Percentiles rank a stretch among this genome's conserved stretches.
Evolutionary conservation across 345 rosid species (phyloP).

Genomic region (Rhodamnia argentea): DNA sequence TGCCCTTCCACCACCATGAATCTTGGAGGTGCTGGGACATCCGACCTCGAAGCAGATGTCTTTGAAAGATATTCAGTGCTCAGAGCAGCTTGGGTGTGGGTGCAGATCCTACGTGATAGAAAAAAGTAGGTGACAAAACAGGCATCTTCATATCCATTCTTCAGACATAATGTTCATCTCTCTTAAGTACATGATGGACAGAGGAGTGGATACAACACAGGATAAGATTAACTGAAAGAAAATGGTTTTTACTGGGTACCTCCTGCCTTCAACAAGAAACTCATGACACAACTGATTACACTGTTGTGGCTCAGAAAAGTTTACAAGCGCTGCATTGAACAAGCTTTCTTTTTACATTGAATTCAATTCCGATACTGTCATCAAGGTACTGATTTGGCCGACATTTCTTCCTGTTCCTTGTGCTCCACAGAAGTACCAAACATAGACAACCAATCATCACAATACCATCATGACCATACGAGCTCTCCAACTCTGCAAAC

Average conservation of each 20-base stretch:
- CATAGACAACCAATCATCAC: neutral
- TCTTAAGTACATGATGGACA: too few relatives aligned
- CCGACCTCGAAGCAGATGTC: constrained; percentile 22
- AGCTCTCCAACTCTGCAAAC: neutral
- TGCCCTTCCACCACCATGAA: constrained; percentile 53
- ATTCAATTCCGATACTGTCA: neutral
- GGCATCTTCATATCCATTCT: too few relatives aligned
- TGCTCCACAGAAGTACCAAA: neutral
- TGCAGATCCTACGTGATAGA: neutral
- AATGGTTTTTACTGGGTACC: neutral
- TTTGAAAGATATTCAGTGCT: neutral
- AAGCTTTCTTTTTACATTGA: neutral
- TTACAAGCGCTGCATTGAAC: neutral
- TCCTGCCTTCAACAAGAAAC: neutral
- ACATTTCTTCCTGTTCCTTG: neutral
- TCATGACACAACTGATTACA: neutral
- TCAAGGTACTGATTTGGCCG: too few relatives aligned
- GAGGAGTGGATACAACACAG: neutral
- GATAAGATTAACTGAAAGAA: neutral
- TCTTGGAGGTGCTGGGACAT: constrained; percentile 49
- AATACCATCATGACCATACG: neutral
- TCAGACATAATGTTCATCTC: too few relatives aligned
- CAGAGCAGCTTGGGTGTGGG: constrained; percentile 12
- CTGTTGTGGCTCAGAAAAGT: neutral
- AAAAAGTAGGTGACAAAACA: too few relatives aligned